Conservation (phyloP, 140 eudicot genomes). For the Erigeron philadelphicus region DNA sequence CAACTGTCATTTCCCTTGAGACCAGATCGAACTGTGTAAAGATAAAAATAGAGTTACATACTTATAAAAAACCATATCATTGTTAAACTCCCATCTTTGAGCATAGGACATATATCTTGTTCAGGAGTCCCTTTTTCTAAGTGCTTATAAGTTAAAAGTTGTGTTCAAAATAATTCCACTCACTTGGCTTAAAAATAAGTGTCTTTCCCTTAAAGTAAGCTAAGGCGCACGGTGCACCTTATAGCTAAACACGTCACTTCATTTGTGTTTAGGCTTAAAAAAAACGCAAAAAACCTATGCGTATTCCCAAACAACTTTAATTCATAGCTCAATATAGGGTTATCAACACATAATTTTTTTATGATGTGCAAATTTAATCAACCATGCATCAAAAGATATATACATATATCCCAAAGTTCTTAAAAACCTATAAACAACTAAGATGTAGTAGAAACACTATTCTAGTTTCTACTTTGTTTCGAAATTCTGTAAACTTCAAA, state of each 20-base stretch:
- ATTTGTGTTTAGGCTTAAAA: too few species aligned
- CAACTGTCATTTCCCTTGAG: conserved; percentile 37
- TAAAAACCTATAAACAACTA: not conserved
- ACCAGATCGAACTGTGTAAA: conserved; percentile 42
- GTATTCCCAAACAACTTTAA: too few species aligned
- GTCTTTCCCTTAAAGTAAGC: too few species aligned
- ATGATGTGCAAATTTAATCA: not conserved
- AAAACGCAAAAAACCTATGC: too few species aligned
- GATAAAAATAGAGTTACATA: not conserved
- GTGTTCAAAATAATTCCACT: too few species aligned
- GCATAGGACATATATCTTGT: not conserved
- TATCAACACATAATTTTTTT: too few species aligned
- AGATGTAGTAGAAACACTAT: not conserved
- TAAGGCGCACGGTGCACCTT: too few species aligned
- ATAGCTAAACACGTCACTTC: too few species aligned
- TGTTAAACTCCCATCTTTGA: not conserved
- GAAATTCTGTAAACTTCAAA: not conserved
- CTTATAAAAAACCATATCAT: not conserved
- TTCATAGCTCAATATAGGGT: not conserved
- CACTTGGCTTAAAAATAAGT: too few species aligned
- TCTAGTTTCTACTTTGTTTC: conserved; percentile 1
- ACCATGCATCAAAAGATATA: conserved; percentile 1
- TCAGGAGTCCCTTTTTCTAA: too few species aligned
- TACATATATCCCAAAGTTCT: not conserved
- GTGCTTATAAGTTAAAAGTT: too few species aligned